These are phyloP conservation scores for Ceratocystis variospora DNA, from an alignment of 2,329 filamentous ascomycete species.

Conservation along the genomic window DNA sequence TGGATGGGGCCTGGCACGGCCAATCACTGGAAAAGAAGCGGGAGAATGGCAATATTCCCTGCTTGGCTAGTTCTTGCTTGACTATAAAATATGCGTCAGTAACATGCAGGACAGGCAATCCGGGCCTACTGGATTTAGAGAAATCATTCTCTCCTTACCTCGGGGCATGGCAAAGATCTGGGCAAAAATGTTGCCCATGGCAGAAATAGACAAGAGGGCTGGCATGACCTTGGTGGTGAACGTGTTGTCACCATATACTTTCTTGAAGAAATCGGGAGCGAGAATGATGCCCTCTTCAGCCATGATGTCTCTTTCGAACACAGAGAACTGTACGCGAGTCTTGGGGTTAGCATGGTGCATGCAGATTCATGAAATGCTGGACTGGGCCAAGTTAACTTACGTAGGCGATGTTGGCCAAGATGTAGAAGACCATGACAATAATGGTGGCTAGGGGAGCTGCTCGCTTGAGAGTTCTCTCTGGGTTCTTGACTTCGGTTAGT, in stretches of 20 bases:
- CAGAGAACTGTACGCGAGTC: conserved; percentile 33
- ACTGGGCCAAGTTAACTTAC: background rate
- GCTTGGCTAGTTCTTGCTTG: conserved; percentile 55
- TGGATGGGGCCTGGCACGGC: conserved; percentile 39
- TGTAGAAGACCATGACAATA: conserved; percentile 45
- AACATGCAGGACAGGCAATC: background rate
- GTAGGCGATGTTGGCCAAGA: conserved; percentile 51
- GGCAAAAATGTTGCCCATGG: conserved; percentile 48
- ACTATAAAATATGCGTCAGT: conserved; percentile 23
- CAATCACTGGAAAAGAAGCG: conserved; percentile 55
- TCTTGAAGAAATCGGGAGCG: conserved; percentile 46
- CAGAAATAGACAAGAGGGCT: conserved; percentile 46
- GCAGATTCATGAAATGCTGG: too few species aligned
- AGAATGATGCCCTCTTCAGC: conserved; percentile 46
- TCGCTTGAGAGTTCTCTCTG: conserved; percentile 39
- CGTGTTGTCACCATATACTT: conserved; percentile 41
- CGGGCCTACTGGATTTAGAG: background rate
- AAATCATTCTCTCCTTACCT: conserved; percentile 24
- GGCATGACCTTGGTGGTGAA: conserved; percentile 37
- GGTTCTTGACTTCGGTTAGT: conserved; percentile 42
- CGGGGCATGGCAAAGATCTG: conserved; percentile 17
- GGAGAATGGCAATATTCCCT: conserved; percentile 52
- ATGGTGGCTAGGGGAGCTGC: conserved; percentile 40
- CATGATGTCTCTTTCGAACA: conserved; percentile 44
- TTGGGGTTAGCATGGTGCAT: too few species aligned